A percentile compares a stretch with the other conserved stretches of the same genome.
Evolutionary conservation across 371 early-diverging fungal genomes (phyloP).

Genomic region (Blastocladiella emersonii): DNA sequence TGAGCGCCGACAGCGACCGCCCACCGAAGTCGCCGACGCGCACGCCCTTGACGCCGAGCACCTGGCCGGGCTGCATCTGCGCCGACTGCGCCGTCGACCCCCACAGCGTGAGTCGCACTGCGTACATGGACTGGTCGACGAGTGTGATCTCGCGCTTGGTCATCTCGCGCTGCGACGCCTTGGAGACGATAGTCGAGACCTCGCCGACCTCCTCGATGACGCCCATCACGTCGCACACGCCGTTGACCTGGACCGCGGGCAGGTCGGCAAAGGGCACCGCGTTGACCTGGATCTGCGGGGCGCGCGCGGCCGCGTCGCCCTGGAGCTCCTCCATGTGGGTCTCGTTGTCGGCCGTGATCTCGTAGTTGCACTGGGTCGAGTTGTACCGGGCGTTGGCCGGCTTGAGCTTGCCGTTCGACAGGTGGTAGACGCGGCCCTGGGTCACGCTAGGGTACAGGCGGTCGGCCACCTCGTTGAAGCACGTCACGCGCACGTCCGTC

Average conservation of each 20-base stretch:
- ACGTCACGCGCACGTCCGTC: conserved; percentile 85
- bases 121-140: conserved; percentile 58
- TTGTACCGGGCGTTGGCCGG: conserved; percentile 77
- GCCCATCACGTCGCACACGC: conserved; percentile 61
- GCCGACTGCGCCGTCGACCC: conserved; percentile 64
- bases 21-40: conserved; percentile 79
- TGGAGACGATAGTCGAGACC: conserved; percentile 44
- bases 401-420: conserved; percentile 68
- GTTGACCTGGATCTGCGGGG: conserved; percentile 54
- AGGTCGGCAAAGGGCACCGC: conserved; percentile 53
- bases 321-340: conserved; percentile 47
- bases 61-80: conserved; percentile 26
- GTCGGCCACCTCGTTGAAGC: conserved; percentile 70
- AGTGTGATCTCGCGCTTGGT: conserved; percentile 72
- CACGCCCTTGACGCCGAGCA: conserved; percentile 70
- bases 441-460: conserved; percentile 54
- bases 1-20: conserved; percentile 48
- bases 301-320: conserved; percentile 31
- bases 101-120: conserved; percentile 82
- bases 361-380: conserved; percentile 77
- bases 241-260: conserved; percentile 44
- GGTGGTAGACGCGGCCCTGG: conserved; percentile 61
- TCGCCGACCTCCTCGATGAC: conserved; percentile 57
- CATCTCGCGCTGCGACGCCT: conserved; percentile 48
- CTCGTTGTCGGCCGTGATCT: conserved; percentile 60